phyloP scores from a whole-genome alignment of 2,329 filamentous ascomycete genomes.

The Ophiostoma montium region DNA sequence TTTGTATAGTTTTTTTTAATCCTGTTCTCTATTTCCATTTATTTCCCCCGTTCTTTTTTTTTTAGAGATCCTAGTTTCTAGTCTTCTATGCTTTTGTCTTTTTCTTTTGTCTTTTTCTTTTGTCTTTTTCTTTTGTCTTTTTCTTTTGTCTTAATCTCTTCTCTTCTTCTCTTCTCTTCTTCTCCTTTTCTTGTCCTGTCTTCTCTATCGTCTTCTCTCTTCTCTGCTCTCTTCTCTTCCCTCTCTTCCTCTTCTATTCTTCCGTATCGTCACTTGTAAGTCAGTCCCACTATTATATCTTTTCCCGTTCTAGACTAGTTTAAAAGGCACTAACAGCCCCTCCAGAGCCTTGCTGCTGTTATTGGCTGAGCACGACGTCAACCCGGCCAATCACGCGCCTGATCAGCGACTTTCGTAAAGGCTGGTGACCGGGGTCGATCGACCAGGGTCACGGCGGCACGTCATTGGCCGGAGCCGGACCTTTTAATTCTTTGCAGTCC shows the following conservation, averaged over 20 bases:
- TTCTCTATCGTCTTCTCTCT: background rate
- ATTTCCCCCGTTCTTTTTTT: background rate
- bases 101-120: background rate
- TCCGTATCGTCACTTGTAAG: background rate
- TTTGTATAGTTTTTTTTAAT: no score
- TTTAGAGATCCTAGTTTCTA: no score
- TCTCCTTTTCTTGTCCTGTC: background rate
- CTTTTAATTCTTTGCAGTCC: constrained; percentile 1
- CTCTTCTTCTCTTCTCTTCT: background rate
- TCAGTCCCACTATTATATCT: constrained; percentile 2
- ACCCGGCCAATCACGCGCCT: constrained; percentile 6
- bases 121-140: background rate
- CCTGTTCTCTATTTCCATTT: background rate
- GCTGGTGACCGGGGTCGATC: constrained; percentile 5
- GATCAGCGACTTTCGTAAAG: background rate
- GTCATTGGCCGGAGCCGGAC: constrained; percentile 8
- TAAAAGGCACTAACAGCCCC: background rate
- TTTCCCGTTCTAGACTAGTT: constrained; percentile 1
- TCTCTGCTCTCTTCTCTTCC: background rate
- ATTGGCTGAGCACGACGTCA: constrained; percentile 8
- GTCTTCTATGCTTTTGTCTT: no score
- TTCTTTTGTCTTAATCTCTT: background rate
- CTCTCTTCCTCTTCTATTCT: no score
- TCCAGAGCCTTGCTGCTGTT: background rate
- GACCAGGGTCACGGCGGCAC: constrained; percentile 8